A percentile compares a stretch with the other conserved stretches of the same genome.
Evolutionary conservation across 1,284 basidiomycete genomes (phyloP).

Genomic region (Lignosus rhinocerotis): DNA sequence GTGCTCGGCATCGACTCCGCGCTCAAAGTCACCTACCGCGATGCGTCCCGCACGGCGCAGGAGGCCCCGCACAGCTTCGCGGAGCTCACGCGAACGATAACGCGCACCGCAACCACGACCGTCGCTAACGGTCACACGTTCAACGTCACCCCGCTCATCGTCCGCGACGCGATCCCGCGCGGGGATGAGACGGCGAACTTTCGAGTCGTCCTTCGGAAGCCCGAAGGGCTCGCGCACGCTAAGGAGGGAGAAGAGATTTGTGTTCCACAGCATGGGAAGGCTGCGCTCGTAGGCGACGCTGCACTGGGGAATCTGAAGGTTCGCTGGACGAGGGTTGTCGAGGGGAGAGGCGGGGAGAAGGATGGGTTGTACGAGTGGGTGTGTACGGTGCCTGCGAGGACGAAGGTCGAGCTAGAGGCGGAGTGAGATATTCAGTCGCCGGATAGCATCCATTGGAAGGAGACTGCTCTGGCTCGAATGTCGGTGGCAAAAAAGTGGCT

Average conservation of each 20-base stretch:
- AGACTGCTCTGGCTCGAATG: background rate
- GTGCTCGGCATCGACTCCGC: slow-evolving; percentile 53
- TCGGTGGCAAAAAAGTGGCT: too few relatives aligned
- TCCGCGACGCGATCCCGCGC: slow-evolving; percentile 50
- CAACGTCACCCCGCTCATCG: slow-evolving; percentile 42
- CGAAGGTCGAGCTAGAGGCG: slow-evolving; percentile 42
- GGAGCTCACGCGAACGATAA: slow-evolving; percentile 44
- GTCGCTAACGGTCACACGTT: slow-evolving; percentile 55
- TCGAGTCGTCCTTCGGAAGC: slow-evolving; percentile 48
- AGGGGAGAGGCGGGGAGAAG: slow-evolving; percentile 13
- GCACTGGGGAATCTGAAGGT: slow-evolving; percentile 15
- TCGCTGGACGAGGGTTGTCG: slow-evolving; percentile 25
- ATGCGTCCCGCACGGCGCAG: slow-evolving; percentile 28
- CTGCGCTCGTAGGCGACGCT: slow-evolving; percentile 27
- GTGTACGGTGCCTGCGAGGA: slow-evolving; percentile 23
- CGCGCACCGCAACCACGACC: slow-evolving; percentile 43
- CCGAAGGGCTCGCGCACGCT: slow-evolving; percentile 46
- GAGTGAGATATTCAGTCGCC: slow-evolving; percentile 8
- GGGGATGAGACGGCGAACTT: slow-evolving; percentile 42
- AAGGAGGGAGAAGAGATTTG: slow-evolving; percentile 41
- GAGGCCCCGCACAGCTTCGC: slow-evolving; percentile 35
- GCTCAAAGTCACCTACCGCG: slow-evolving; percentile 2
- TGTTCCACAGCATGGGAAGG: too few relatives aligned
- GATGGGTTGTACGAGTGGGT: slow-evolving; percentile 34
- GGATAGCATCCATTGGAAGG: background rate